Percentiles rank a stretch among this genome's conserved stretches.
These are phyloP conservation scores for Wickerhamiella musiphila DNA, from an alignment of 805 yeast species.

Conservation along the genomic window DNA sequence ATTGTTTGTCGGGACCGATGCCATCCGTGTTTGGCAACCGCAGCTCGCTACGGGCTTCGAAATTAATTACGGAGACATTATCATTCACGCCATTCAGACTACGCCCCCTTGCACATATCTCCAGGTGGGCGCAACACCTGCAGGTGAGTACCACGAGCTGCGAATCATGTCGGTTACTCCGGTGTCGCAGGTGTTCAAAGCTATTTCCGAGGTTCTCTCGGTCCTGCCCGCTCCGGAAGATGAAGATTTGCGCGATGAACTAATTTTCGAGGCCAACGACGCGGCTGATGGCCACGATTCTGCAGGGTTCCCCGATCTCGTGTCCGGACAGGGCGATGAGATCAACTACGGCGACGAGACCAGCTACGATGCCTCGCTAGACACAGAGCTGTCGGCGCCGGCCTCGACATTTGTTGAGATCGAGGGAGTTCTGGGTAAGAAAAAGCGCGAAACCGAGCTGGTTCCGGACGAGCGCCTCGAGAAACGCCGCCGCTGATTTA, in stretches of 20 bases:
- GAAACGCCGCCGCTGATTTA: too few species aligned
- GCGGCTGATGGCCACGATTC: constrained; percentile 1
- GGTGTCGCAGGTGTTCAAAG: constrained; percentile 1
- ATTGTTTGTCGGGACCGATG: constrained; percentile 16
- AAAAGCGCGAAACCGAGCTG: not conserved
- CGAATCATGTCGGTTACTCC: not conserved
- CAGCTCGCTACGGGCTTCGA: constrained; percentile 9
- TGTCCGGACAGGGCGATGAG: constrained; percentile 8
- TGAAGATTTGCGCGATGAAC: too few species aligned
- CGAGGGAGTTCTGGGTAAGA: constrained; percentile 1
- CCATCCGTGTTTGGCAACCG: constrained; percentile 18
- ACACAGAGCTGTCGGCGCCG: constrained; percentile 1
- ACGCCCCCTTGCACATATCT: constrained; percentile 9
- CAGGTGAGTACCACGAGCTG: constrained; percentile 1
- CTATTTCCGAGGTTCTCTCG: constrained; percentile 2
- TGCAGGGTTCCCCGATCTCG: constrained; percentile 5
- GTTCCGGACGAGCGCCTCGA: not conserved
- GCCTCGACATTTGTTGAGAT: constrained; percentile 2
- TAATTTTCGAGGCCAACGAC: not conserved
- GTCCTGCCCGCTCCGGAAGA: too few species aligned
- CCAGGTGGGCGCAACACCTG: constrained; percentile 9
- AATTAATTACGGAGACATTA: constrained; percentile 13
- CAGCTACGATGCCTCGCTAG: not conserved
- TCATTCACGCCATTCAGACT: constrained; percentile 17
- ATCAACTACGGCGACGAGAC: constrained; percentile 6